Evolutionary conservation across 1,139 yeast genomes (phyloP).

Genomic region (Candida sp.): DNA sequence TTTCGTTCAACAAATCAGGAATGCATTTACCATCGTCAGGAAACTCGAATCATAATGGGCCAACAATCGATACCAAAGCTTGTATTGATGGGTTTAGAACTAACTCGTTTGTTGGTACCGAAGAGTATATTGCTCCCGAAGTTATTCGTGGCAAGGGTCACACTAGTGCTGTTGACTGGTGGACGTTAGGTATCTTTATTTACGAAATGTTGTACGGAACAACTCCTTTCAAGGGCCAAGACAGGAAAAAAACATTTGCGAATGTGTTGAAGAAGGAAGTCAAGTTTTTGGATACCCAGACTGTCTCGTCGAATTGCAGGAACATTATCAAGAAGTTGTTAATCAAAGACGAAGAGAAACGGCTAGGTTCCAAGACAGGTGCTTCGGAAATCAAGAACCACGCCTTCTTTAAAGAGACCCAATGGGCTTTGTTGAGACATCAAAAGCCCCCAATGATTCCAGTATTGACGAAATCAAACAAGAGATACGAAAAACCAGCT

Average conservation of each 20-base stretch:
- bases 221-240: conserved; percentile 94
- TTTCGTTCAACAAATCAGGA: conserved; percentile 28
- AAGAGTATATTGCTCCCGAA: conserved; percentile 98
- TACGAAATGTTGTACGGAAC: conserved; percentile 96
- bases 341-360: conserved; percentile 85
- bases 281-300: conserved; percentile 60
- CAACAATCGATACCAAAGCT: conserved; percentile 83
- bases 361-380: conserved; percentile 91
- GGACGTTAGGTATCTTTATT: conserved; percentile 93
- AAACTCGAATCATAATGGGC: conserved; percentile 24
- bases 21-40: conserved; percentile 24
- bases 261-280: conserved; percentile 87
- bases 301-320: conserved; percentile 76
- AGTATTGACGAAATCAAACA: conserved; percentile 59
- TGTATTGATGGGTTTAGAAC: conserved; percentile 97
- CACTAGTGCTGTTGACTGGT: conserved; percentile 98
- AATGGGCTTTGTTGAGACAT: conserved; percentile 94
- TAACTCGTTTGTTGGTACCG: conserved; percentile 97
- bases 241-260: conserved; percentile 87
- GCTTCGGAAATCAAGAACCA: conserved; percentile 95
- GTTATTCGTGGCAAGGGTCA: conserved; percentile 98
- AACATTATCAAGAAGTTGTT: conserved; percentile 78
- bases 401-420: conserved; percentile 86
- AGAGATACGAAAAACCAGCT: conserved; percentile 22
- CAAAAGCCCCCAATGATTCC: conserved; percentile 97